Base-by-base conservation (phyloP, 192 early-diverging fungal species). In the Podila clonocystis region DNA sequence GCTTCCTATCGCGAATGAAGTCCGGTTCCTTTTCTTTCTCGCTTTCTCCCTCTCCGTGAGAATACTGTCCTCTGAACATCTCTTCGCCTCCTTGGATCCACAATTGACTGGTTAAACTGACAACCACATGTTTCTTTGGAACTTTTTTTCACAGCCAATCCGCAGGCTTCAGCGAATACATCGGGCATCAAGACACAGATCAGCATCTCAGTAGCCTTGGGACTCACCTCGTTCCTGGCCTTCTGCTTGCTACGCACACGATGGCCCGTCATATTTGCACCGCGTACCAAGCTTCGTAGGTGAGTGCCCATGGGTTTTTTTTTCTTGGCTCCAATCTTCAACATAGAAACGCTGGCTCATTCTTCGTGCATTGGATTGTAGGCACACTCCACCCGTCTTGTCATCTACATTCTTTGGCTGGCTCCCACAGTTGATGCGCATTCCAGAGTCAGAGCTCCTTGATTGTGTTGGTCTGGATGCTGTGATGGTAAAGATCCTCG, bases 401-500 rank as follows among this genome's bases (percentile, higher is more conserved):
- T 82, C 84, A 1, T 22, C 67, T 38, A 67, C 72, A 24, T 86
- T 87, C 57, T 86, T 90, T 68, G 87, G 85, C 29, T 90, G 89
- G 89, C 83, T 90, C 61, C 50, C 73, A 5, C 83, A 86, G 30
- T 65, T 90, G 58, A n/a, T 87, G 1, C 59, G 67, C 26, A 86
- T 87, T 11, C 63, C 82, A 19, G 79, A 90, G 64, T 50, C 74
- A 1, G 85, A 78, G 28, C 49, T 90, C 9, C 57, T 90, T 11
- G 83, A 90, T 17, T 78, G 82, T 65, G 87, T 88, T 8, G 89
- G 89, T 30, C 75, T 90, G 28, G 89, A 90, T 77, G 89, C 89
- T 55, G 87, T 82, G 13, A 86, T 90, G 82, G 87, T 87, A 85
- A 60, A 49, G 36, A 50, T 36, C 55, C 4, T 28, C 13, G 28